These are phyloP conservation scores for Selaginella moellendorffii DNA, from an alignment of 75 land plant genomes.

Conservation along the genomic window DNA sequence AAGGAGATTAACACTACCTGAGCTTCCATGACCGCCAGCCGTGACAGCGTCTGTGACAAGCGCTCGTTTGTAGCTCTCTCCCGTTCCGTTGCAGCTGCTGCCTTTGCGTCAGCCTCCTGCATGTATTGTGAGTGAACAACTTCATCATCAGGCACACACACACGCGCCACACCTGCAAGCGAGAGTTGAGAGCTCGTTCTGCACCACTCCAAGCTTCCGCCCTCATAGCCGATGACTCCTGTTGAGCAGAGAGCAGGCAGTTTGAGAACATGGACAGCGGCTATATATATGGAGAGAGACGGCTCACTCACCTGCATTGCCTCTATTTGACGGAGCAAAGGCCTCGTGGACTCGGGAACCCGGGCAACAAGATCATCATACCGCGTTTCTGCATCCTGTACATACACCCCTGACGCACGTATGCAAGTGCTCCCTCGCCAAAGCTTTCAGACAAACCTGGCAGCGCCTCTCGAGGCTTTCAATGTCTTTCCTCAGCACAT, in stretches of 20 bases:
- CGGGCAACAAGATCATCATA: conserved; percentile 78
- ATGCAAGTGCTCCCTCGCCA: too few relatives aligned
- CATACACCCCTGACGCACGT: too few relatives aligned
- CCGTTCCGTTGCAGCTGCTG: conserved; percentile 87
- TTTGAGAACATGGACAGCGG: too few relatives aligned
- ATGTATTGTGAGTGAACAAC: too few relatives aligned
- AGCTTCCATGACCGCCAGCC: conserved; percentile 91
- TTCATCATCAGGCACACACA: too few relatives aligned
- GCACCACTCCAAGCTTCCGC: conserved; percentile 97
- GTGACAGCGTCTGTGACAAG: conserved; percentile 71
- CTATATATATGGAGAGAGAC: too few relatives aligned
- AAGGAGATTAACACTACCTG: too few relatives aligned
- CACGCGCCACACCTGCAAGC: conserved; percentile 97
- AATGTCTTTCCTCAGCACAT: conserved; percentile 60
- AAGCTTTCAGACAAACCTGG: conserved; percentile 41
- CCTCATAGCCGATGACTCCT: conserved; percentile 68
- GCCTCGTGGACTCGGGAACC: conserved; percentile 96
- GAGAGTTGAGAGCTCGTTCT: conserved; percentile 63
- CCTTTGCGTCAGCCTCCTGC: conserved; percentile 97
- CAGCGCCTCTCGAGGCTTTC: conserved; percentile 91
- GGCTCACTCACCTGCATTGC: conserved; percentile 81
- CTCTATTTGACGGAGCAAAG: conserved; percentile 93
- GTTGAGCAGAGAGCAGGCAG: too few relatives aligned
- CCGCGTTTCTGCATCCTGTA: conserved; percentile 85
- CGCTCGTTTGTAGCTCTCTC: conserved; percentile 83